Conservation (phyloP, 441 rosid species). For the Gossypium davidsonii region DNA sequence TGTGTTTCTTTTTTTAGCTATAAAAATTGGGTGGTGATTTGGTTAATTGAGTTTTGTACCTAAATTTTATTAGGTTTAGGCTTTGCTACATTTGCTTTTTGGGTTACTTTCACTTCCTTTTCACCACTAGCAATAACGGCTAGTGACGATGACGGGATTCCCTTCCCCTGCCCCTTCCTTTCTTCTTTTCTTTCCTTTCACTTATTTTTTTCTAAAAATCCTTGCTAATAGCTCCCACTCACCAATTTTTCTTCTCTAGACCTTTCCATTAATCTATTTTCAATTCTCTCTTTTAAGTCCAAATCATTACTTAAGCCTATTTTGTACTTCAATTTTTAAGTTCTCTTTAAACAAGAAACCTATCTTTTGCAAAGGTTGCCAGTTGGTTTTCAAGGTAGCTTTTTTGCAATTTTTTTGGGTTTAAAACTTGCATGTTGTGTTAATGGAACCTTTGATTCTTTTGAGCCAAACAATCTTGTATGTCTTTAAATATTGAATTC, state of each 20-base stretch:
- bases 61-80: too few relatives aligned
- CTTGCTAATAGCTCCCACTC: conserved; percentile 29
- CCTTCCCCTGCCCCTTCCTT: too few relatives aligned
- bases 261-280: conserved; percentile 10
- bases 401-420: background rate
- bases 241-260: conserved; percentile 25
- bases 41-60: background rate
- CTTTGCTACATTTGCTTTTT: too few relatives aligned
- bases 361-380: background rate
- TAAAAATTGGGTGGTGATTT: background rate
- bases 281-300: background rate
- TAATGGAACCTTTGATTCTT: background rate
- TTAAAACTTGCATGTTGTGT: background rate
- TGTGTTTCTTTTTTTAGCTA: background rate
- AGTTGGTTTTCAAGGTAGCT: background rate
- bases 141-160: too few relatives aligned
- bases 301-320: background rate
- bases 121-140: too few relatives aligned
- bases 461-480: background rate
- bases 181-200: background rate
- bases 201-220: conserved; percentile 10
- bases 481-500: background rate
- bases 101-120: too few relatives aligned
- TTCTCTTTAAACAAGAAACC: too few relatives aligned
- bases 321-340: background rate